Conservation (phyloP, 2,329 filamentous ascomycete species). For the Fusarium beomiforme region DNA sequence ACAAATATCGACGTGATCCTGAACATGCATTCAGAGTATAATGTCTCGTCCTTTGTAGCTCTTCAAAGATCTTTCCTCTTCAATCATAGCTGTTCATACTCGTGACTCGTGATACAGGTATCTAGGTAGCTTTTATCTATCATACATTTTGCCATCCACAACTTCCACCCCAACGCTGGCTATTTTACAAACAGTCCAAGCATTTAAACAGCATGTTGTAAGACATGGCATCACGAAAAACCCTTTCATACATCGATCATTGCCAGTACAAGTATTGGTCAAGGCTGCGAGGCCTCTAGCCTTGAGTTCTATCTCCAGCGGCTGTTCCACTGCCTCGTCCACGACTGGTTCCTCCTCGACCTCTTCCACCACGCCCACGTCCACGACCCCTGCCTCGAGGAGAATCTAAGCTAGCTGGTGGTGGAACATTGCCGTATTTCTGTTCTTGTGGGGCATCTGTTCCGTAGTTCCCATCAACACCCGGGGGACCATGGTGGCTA, state of each 20-base stretch:
- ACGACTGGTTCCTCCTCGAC: slow-evolving; percentile 48
- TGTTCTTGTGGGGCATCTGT: slow-evolving; percentile 35
- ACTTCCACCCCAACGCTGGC: slow-evolving; percentile 5
- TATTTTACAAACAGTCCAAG: slow-evolving; percentile 5
- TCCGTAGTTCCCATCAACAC: slow-evolving; percentile 25
- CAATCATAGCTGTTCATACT: slow-evolving; percentile 21
- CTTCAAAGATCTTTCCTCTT: background rate
- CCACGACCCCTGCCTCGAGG: slow-evolving; percentile 53
- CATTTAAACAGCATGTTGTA: slow-evolving; percentile 7
- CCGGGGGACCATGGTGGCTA: slow-evolving; percentile 35
- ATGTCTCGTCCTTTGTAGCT: slow-evolving; percentile 22
- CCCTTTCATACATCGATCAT: background rate
- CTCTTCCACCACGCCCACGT: slow-evolving; percentile 54
- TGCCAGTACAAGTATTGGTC: background rate
- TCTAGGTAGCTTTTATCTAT: slow-evolving; percentile 32
- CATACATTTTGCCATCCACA: slow-evolving; percentile 30
- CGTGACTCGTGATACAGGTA: slow-evolving; percentile 40
- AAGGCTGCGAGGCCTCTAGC: slow-evolving; percentile 24
- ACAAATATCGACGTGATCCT: background rate
- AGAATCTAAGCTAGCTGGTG: slow-evolving; percentile 65
- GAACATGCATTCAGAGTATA: slow-evolving; percentile 16
- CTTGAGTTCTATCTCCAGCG: slow-evolving; percentile 29
- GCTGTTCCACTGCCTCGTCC: slow-evolving; percentile 46
- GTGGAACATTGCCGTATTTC: slow-evolving; percentile 67
- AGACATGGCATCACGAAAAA: slow-evolving; percentile 6